Evolutionary conservation across 495 filamentous ascomycete species (phyloP).

Genomic region (Penicillium crystallinum): DNA sequence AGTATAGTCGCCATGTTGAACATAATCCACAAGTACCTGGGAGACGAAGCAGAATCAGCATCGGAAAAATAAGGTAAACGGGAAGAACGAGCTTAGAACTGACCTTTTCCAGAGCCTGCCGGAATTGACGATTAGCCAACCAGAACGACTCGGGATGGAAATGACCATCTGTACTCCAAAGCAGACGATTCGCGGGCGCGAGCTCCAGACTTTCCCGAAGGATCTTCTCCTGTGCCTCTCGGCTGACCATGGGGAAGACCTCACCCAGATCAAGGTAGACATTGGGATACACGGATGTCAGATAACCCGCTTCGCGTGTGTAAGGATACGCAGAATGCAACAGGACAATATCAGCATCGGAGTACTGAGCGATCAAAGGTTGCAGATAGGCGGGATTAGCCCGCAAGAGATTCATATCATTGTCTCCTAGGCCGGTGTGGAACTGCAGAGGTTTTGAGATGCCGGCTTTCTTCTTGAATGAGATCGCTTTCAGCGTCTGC

Average conservation of each 20-base stretch:
- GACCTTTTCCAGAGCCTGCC: conserved; percentile 66
- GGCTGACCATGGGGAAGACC: conserved; percentile 78
- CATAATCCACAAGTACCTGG: conserved; percentile 59
- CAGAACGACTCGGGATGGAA: conserved; percentile 81
- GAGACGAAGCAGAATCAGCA: not conserved
- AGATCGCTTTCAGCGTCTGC: conserved; percentile 31
- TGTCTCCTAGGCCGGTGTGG: conserved; percentile 82
- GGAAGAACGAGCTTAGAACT: not conserved
- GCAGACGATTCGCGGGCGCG: conserved; percentile 67
- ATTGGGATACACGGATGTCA: conserved; percentile 74
- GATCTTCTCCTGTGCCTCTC: conserved; percentile 70
- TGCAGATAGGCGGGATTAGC: conserved; percentile 78
- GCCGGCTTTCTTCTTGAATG: conserved; percentile 15
- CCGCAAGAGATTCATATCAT: conserved; percentile 64
- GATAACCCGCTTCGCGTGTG: conserved; percentile 75
- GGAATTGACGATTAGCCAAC: conserved; percentile 71
- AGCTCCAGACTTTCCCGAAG: conserved; percentile 72
- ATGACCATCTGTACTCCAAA: conserved; percentile 85
- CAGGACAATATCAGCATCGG: conserved; percentile 68
- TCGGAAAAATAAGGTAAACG: not conserved
- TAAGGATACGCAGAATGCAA: conserved; percentile 84
- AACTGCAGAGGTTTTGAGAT: conserved; percentile 74
- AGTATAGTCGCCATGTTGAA: conserved; percentile 52
- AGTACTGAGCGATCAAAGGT: conserved; percentile 62
- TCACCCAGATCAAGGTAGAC: conserved; percentile 84